Evolutionary conservation across 352 stramenopile species (phyloP), one percentile per base, ranked within the genome.

Genomic region (Phytopythium sindhum): DNA sequence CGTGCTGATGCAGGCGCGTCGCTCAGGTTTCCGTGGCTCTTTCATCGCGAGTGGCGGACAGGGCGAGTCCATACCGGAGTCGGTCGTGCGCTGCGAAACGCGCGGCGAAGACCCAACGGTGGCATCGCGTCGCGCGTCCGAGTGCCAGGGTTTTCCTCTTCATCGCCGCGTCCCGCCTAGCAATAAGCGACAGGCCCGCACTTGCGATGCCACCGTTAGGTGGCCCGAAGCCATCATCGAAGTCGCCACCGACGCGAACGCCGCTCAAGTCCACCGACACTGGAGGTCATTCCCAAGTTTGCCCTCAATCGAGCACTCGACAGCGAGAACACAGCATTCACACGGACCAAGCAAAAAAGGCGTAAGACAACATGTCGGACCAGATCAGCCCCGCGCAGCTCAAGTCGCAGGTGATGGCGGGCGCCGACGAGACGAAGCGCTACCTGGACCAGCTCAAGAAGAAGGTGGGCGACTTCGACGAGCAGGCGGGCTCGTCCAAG

Each of bases 401-500:
- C 37, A 61, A 61, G 55, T 17, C 35, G 23, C 55, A 61, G 55
- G 37, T 61, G 55, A 52, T 44, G 55, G 6, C 17, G 4, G 55
- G 55, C 4, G 55, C 55, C 8, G 55, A 61, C 24, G 35, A 61
- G 55, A 61, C 55, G 33, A 61, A 61, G 55, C 37, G 55, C 35
- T 61, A 61, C 37, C 55, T 61, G n/a, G 55, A 51, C 37, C n/a
- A 61, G 35, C 39, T 61, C 5, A 39, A n/a, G 33, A 61, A 61
- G 55, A 61, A 61, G 39, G 55, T 61, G 55, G 39, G 37, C 37
- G 55, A 61, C 63, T 93, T 93, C 67, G 75, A 91, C 87, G 85
- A 95, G 72, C 90, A 79, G 48, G 91, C 75, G 57, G 73, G 79
- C 66, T 92, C 82, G 26, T 77, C 83, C 21, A 95, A 75, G 48